Base-by-base conservation (phyloP, 2,329 filamentous ascomycete genomes). In the Aspergillus pseudoterreus region DNA sequence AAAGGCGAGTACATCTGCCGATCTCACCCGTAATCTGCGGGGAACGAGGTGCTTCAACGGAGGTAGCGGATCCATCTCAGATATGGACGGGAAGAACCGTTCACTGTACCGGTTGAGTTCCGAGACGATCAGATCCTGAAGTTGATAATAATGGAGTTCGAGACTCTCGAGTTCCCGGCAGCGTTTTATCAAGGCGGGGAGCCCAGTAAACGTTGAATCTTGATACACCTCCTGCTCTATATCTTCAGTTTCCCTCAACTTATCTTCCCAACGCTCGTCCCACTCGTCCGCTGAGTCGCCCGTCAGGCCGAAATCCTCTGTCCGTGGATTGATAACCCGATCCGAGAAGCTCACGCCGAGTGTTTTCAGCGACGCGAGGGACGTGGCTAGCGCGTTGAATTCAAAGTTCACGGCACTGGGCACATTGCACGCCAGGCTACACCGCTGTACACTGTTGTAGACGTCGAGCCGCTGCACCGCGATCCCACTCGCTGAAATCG, bases 381-480 rank as follows among this genome's bases (percentile, higher is more conserved):
- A 38, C 4, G 30, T 33, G 8, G 30, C 21, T 10, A 52, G 19
- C 24, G 24, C 50, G 11, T 48, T 39, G 30, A 22, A 33, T 10
- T 27, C 44, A 32, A 48, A 44, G 11, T 42, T 21, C 2, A 52
- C 22, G 32, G 14, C 10, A 43, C 32, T 45, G 2, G 36, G 45
- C 45, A 44, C 50, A 15, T 48, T 49, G 41, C 50, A 44, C 4
- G 45, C 50, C 39, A 52, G 12, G 24, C 50, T 49, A 14, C 50
- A 52, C 19, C 45, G 41, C 6, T 45, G 2, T 3, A 22, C 15
- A 22, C 11, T 2, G 3, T 38, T 48, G 45, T 27, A 52, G 45
- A 52, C 24, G n/a, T 52, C 32, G 45, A 48, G 33, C 6, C 14
- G 27, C 21, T 48, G 10, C 6, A 45, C 32, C 5, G 21, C 9